Evolutionary conservation across 2,329 filamentous ascomycete genomes (phyloP), one percentile per base, ranked within the genome.

Genomic region (Ascochyta koolunga): DNA sequence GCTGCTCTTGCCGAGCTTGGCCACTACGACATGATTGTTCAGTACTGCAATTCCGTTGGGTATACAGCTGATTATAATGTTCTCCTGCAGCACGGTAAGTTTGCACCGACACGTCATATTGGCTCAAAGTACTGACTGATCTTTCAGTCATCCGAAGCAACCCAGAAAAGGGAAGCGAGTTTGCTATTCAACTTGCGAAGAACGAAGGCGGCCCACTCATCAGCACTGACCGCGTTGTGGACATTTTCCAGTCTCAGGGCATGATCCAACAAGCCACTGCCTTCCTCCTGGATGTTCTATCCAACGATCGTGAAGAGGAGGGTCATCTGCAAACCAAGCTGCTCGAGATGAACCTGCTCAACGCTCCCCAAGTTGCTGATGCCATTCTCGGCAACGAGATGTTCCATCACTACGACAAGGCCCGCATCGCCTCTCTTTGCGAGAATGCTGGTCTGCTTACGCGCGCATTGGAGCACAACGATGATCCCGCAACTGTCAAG

Each of bases 241-340:
- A 99, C 75, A 92, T 99, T 55, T 99, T 99, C 87, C 89, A 97
- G 77, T 93, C 93, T 9, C 95, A 99, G 76, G 93, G 92, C 69
- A 95, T 98, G 92, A 86, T 98, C 43, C 96, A 98, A 74, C 92
- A 96, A 76, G 93, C 93, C 7, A 99, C 96, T 2, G 93, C 93
- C n/a, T 99, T 99, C 84, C 80, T 99, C 45, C 85, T 99, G 22
- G 95, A 99, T 77, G 93, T 93, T 2, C 84, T 99, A 29, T 95
- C 96, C 76, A 91, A 95, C 65, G 97, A 99, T 79, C 89, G 88
- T 67, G 92, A 92, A 0, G 95, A 99, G 76, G 93, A 99, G 72
- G 93, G 88, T 33, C 88, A 93, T 64, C 83, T 99, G 33, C 95
- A 99, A 78, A 99, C 96, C 19, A 89, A 95, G 56, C 83, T 99